Conservation (phyloP, 2,329 filamentous ascomycete genomes). For the Aureobasidium pullulans region DNA sequence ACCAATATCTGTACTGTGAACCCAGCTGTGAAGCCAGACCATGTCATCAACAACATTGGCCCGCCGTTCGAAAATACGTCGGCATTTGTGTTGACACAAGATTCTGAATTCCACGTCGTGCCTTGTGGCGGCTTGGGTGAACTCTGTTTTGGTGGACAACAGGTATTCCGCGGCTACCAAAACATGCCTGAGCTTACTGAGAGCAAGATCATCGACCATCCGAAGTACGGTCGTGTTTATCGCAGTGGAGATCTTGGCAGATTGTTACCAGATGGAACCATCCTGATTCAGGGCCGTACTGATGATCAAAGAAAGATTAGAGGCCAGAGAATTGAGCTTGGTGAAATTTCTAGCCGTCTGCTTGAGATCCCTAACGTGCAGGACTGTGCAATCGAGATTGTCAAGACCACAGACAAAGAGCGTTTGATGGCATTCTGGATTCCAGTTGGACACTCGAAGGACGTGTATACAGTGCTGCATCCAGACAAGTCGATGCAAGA, state of each 20-base stretch:
- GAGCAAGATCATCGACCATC: conserved; percentile 62
- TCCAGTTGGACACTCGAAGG: conserved; percentile 25
- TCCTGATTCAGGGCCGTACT: conserved; percentile 64
- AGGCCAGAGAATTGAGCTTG: conserved; percentile 71
- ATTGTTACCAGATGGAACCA: conserved; percentile 66
- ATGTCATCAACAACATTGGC: conserved; percentile 70
- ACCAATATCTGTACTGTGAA: conserved; percentile 82
- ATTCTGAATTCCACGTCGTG: conserved; percentile 44
- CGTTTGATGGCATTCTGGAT: conserved; percentile 66
- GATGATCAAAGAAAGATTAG: conserved; percentile 79
- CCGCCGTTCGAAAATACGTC: conserved; percentile 68
- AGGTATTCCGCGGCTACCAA: conserved; percentile 69
- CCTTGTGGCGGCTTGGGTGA: conserved; percentile 71
- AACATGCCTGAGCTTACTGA: conserved; percentile 55
- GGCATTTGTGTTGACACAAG: conserved; percentile 51
- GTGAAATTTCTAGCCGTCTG: conserved; percentile 62
- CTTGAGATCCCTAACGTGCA: conserved; percentile 44
- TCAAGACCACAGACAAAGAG: conserved; percentile 38
- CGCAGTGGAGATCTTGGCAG: conserved; percentile 76
- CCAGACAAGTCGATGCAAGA: conserved; percentile 24
- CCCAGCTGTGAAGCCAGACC: conserved; percentile 46
- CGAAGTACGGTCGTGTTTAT: conserved; percentile 65
- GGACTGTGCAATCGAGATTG: conserved; percentile 59
- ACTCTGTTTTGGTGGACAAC: conserved; percentile 78
- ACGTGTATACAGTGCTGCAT: conserved; percentile 33